Conservation (phyloP, 257 asterid species). For the Oldenlandia corymbosa region DNA sequence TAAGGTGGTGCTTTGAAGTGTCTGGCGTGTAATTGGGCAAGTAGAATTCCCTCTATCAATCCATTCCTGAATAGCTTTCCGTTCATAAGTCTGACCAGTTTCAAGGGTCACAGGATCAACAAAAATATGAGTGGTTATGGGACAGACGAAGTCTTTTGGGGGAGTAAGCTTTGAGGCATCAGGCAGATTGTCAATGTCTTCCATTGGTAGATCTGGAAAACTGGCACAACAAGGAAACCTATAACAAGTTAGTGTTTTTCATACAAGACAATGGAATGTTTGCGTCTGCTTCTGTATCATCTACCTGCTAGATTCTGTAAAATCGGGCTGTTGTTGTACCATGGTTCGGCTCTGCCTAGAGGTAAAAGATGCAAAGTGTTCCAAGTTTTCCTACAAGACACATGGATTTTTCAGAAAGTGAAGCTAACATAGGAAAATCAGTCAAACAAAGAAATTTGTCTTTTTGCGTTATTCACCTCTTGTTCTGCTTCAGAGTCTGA, state of each 20-base stretch:
- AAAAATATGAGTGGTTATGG: constrained; percentile 65
- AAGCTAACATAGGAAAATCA: constrained; percentile 33
- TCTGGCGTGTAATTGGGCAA: constrained; percentile 86
- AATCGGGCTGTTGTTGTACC: constrained; percentile 25
- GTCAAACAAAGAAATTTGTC: constrained; percentile 21
- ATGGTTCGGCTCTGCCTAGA: constrained; percentile 25
- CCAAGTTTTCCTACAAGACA: constrained; percentile 54
- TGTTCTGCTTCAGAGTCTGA: constrained; percentile 36
- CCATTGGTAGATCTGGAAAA: constrained; percentile 46
- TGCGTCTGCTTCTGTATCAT: constrained; percentile 13
- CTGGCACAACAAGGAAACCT: constrained; percentile 19
- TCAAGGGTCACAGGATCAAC: constrained; percentile 83
- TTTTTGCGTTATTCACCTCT: constrained; percentile 50
- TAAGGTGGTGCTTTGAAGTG: constrained; percentile 36
- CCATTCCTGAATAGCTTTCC: constrained; percentile 84
- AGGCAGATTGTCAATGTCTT: constrained; percentile 24
- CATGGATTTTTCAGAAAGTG: constrained; percentile 2
- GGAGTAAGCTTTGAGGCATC: constrained; percentile 39
- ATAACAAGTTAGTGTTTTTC: constrained; percentile 3
- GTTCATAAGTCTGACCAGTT: constrained; percentile 77
- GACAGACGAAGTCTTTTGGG: constrained; percentile 82
- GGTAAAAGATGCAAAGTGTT: constrained; percentile 34
- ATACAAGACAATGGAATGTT: not conserved
- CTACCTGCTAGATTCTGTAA: constrained; percentile 40
- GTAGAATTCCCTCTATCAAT: constrained; percentile 60